Evolutionary conservation across 148 eudicot species (phyloP).

Genomic region (Fagopyrum homotropicum): DNA sequence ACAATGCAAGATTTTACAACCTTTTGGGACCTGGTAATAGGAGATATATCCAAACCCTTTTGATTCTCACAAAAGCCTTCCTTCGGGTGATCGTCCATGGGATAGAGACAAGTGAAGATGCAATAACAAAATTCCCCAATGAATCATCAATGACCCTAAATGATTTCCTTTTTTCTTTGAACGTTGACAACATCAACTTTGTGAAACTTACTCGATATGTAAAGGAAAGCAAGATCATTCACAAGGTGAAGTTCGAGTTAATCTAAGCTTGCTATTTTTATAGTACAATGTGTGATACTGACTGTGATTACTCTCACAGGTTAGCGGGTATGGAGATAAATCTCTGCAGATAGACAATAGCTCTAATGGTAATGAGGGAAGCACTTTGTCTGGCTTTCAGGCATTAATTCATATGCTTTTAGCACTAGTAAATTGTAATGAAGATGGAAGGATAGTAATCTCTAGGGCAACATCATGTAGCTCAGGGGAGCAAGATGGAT

Average conservation of each 20-base stretch:
- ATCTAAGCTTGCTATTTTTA: neutral
- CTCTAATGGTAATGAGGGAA: constrained; percentile 36
- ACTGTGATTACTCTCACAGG: constrained; percentile 37
- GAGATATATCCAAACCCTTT: constrained; percentile 76
- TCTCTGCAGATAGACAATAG: constrained; percentile 27
- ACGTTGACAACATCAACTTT: constrained; percentile 90
- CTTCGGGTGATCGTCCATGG: constrained; percentile 36
- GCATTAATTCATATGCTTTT: constrained; percentile 59
- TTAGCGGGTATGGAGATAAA: constrained; percentile 87
- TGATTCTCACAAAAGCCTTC: constrained; percentile 70
- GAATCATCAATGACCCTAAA: constrained; percentile 65
- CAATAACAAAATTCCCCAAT: constrained; percentile 25
- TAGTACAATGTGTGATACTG: neutral
- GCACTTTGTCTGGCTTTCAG: constrained; percentile 67
- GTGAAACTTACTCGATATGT: constrained; percentile 68
- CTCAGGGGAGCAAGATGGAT: constrained; percentile 48
- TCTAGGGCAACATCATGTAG: constrained; percentile 36
- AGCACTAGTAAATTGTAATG: constrained; percentile 66
- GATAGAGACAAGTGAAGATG: constrained; percentile 12
- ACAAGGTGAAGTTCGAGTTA: constrained; percentile 51
- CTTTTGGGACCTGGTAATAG: constrained; percentile 89
- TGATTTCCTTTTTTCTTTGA: constrained; percentile 77
- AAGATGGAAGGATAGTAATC: constrained; percentile 76
- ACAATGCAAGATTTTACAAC: constrained; percentile 58
- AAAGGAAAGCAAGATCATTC: constrained; percentile 80